A percentile compares a stretch with the other conserved stretches of the same genome.
Conservation (phyloP, 331 rosid species). For the Spiraea crenata region DNA sequence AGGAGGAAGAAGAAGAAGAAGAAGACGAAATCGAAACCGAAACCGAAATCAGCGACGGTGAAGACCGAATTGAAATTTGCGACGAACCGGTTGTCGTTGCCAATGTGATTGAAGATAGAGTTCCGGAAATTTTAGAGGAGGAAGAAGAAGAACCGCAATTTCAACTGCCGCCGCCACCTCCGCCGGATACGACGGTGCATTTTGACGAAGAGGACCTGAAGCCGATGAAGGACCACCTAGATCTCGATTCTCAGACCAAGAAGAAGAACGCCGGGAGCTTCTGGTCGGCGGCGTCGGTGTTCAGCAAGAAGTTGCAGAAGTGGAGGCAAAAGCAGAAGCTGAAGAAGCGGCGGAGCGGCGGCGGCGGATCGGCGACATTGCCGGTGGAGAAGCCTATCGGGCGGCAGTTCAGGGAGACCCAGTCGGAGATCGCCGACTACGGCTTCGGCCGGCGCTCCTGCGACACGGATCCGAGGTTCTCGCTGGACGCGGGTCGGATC, state of each 20-base stretch:
- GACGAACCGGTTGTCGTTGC: constrained; percentile 34
- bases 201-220: constrained; percentile 56
- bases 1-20: constrained; percentile 41
- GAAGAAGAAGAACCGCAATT: constrained; percentile 41
- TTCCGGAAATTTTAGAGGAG: constrained; percentile 67
- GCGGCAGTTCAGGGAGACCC: constrained; percentile 89
- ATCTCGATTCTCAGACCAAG: constrained; percentile 81
- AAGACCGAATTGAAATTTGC: constrained; percentile 31
- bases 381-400: constrained; percentile 98
- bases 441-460: constrained; percentile 94
- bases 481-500: constrained; percentile 73
- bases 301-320: constrained; percentile 94
- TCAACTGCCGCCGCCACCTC: constrained; percentile 9
- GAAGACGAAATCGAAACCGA: constrained; percentile 34
- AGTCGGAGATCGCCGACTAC: constrained; percentile 97
- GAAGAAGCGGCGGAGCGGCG: constrained; percentile 81
- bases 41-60: constrained; percentile 14
- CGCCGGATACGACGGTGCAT: neutral
- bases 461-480: constrained; percentile 94
- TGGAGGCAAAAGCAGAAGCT: constrained; percentile 98
- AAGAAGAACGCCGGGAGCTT: constrained; percentile 90
- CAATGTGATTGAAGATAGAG: constrained; percentile 53
- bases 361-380: constrained; percentile 67
- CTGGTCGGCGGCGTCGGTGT: constrained; percentile 97
- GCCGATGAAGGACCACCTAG: constrained; percentile 90